Evolutionary conservation across 2,329 filamentous ascomycete species (phyloP), one percentile per base, ranked within the genome.

Genomic region (Microascus cirrosus): DNA sequence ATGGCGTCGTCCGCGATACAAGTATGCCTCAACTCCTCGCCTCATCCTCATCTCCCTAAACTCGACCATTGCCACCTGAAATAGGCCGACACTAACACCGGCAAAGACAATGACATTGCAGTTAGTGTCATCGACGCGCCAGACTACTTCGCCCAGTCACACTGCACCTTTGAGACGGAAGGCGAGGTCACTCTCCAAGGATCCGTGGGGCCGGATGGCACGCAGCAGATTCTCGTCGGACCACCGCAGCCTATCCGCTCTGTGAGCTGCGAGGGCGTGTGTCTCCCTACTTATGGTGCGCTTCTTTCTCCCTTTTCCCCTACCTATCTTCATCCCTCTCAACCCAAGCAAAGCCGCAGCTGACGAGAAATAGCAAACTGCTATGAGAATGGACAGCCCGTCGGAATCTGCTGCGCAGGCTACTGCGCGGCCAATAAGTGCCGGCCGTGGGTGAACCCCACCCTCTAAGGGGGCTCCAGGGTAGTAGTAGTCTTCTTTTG

Each of bases 81-180:
- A n/a, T 18, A 45, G 7, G n/a, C 18, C 2, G 15, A 45, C 8
- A n/a, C 39, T 50, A 50, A 50, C 45, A 48, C 18, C 20, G 20
- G 18, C 5, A 32, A 53, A 77, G 74, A 76, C 61, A 74, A 70
- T 55, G 63, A 65, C 53, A 63, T 77, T 20, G 62, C 67, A 10
- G 62, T 78, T 56, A 69, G 66, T 62, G 68, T 70, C 61, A 73
- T 78, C 59, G 69, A 75, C 59, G 69, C 72, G 0, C 68, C 70
- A 42, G 71, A 74, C 67, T 79, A 75, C 67, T 69, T 73, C 62
- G 74, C 74, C 59, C 64, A 68, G 60, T 55, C 56, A 18, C 64
- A 71, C 56, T 79, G 77, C 67, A 69, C 65, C n/a, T 78, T 80
- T 66, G 64, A 70, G 58, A 75, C 73, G 0, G 59, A 65, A 8